Evolutionary conservation across 225 moss, liverwort and hornwort genomes (phyloP).

Genomic region (Takakia lepidozioides): DNA sequence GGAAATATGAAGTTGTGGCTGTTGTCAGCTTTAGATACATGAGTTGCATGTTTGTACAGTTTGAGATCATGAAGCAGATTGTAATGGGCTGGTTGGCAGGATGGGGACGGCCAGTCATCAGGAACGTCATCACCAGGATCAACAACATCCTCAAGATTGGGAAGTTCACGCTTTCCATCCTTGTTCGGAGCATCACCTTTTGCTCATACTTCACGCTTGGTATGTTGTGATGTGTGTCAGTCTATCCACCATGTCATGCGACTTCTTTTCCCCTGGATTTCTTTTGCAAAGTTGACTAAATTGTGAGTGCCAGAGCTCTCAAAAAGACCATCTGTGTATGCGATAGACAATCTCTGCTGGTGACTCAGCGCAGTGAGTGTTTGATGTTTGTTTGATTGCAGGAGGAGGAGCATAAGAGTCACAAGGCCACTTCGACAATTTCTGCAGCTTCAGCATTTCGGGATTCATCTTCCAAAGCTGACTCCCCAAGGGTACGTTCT

Average conservation of each 20-base stretch:
- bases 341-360: too few relatives aligned
- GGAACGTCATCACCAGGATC: slow-evolving; percentile 89
- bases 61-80: too few relatives aligned
- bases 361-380: too few relatives aligned
- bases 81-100: slow-evolving; percentile 20
- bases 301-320: too few relatives aligned
- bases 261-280: too few relatives aligned
- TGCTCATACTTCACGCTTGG: slow-evolving; percentile 52
- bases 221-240: slow-evolving; percentile 17
- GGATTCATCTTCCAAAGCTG: slow-evolving; percentile 51
- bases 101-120: slow-evolving; percentile 60
- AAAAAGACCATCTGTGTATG: too few relatives aligned
- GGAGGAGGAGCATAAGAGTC: slow-evolving; percentile 48
- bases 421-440: slow-evolving; percentile 28
- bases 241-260: too few relatives aligned
- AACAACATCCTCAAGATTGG: slow-evolving; percentile 49
- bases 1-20: too few relatives aligned
- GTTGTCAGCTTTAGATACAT: too few relatives aligned
- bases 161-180: slow-evolving; percentile 68
- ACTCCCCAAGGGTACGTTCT: slow-evolving; percentile 60
- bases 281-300: too few relatives aligned
- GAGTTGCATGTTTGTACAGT: too few relatives aligned
- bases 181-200: slow-evolving; percentile 41
- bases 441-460: slow-evolving; percentile 35
- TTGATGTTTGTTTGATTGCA: slow-evolving; percentile 13